Evolutionary conservation across 2,329 filamentous ascomycete species (phyloP).

Genomic region (Trichoderma breve): DNA sequence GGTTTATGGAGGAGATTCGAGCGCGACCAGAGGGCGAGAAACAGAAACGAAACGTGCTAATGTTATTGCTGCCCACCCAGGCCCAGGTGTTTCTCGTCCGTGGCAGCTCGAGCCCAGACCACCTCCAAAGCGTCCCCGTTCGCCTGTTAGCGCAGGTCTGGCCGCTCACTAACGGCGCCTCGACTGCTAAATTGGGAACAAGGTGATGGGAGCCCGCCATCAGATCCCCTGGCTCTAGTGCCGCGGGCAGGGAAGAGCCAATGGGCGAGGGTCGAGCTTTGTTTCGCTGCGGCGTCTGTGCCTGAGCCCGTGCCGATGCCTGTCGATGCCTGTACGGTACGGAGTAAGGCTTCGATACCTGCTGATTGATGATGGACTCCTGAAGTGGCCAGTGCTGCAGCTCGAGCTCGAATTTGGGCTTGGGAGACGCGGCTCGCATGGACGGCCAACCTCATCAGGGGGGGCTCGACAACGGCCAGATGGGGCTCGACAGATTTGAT

Average conservation of each 20-base stretch:
- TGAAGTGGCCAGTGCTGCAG: slow-evolving; percentile 15
- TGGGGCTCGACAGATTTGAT: slow-evolving; percentile 6
- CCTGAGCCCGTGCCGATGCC: background rate
- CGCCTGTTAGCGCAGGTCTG: slow-evolving; percentile 13
- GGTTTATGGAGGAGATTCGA: slow-evolving; percentile 8
- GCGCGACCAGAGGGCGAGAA: background rate
- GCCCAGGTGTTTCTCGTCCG: slow-evolving; percentile 13
- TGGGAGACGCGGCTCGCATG: slow-evolving; percentile 7
- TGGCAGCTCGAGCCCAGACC: slow-evolving; percentile 18
- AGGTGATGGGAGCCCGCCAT: slow-evolving; percentile 15
- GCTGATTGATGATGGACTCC: slow-evolving; percentile 16
- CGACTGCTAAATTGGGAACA: slow-evolving; percentile 22
- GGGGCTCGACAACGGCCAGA: slow-evolving; percentile 8
- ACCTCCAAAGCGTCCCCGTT: slow-evolving; percentile 12
- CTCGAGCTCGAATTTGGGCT: background rate
- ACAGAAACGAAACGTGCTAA: slow-evolving; percentile 18
- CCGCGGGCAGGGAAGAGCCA: slow-evolving; percentile 6
- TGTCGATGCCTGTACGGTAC: background rate
- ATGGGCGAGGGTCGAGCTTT: background rate
- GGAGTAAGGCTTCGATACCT: background rate
- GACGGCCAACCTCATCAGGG: slow-evolving; percentile 11
- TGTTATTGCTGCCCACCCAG: slow-evolving; percentile 4
- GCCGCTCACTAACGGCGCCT: slow-evolving; percentile 21
- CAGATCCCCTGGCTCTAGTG: slow-evolving; percentile 3
- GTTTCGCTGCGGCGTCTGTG: background rate